Conservation (phyloP, 768 basidiomycete genomes). For the Coprinopsis strossmayeri region DNA sequence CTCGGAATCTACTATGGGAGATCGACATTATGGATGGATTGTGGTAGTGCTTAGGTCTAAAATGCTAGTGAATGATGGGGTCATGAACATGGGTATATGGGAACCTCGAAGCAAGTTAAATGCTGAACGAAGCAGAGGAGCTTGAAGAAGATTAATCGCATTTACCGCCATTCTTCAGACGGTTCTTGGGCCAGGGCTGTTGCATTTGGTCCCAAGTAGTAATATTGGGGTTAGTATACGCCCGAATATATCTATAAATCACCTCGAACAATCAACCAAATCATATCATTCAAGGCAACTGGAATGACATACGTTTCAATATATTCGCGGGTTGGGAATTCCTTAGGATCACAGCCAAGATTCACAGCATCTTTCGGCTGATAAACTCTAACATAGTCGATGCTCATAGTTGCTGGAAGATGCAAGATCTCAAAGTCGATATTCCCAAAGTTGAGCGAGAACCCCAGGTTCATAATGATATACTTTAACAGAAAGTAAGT, state of each 20-base stretch:
- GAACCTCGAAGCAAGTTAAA: no score
- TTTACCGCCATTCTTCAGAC: neutral
- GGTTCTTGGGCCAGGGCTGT: neutral
- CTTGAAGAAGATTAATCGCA: neutral
- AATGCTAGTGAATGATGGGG: no score
- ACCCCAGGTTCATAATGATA: constrained; percentile 63
- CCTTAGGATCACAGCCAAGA: constrained; percentile 62
- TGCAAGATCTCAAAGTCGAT: constrained; percentile 51
- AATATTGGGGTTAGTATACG: constrained; percentile 21
- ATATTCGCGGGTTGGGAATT: constrained; percentile 69
- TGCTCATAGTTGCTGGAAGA: constrained; percentile 53
- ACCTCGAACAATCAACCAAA: neutral
- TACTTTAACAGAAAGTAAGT: constrained; percentile 33
- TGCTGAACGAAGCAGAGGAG: no score
- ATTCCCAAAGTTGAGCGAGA: constrained; percentile 59
- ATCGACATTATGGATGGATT: no score
- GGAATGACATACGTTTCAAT: constrained; percentile 51
- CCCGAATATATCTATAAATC: constrained; percentile 24
- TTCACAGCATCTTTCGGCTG: constrained; percentile 42
- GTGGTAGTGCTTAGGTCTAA: no score
- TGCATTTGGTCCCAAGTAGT: neutral
- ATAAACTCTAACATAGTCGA: constrained; percentile 82
- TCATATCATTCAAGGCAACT: neutral
- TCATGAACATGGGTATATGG: no score
- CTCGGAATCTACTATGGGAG: no score